These are phyloP conservation scores for Nigrospora sphaerica DNA, from an alignment of 2,329 filamentous ascomycete genomes.

Conservation along the genomic window DNA sequence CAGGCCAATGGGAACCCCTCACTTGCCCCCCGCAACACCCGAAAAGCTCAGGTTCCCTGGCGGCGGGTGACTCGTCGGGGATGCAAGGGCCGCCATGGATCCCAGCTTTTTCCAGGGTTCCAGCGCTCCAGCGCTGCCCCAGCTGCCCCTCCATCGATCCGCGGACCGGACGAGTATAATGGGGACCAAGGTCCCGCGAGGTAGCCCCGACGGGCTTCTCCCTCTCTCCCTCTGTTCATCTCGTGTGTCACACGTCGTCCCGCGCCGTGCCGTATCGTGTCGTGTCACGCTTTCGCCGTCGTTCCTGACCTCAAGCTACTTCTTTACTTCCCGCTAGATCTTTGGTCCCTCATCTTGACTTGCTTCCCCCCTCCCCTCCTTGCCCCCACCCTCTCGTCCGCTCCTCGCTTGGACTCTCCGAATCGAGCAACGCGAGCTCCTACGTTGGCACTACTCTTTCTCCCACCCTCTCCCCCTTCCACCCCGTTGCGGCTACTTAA, in stretches of 20 bases:
- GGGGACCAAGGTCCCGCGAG: no score
- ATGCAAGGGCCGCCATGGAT: no score
- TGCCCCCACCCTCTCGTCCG: background rate
- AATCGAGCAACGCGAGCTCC: background rate
- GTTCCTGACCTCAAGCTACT: background rate
- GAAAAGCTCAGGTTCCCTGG: no score
- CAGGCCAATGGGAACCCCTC: no score
- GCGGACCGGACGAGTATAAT: no score
- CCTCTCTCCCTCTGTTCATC: background rate
- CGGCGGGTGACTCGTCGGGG: no score
- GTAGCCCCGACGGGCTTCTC: no score
- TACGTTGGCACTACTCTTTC: background rate
- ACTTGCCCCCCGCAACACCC: no score
- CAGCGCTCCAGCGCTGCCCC: no score
- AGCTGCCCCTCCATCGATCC: no score
- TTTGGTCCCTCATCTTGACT: background rate
- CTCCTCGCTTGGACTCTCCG: conserved; percentile 1
- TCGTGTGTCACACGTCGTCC: background rate
- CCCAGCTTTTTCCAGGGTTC: no score
- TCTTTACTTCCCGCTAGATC: background rate
- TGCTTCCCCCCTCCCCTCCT: background rate
- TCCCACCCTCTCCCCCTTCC: background rate
- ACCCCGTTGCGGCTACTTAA: background rate
- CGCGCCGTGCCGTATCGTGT: background rate
- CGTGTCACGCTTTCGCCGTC: no score